Percentiles rank a stretch among this genome's conserved stretches.
phyloP scores from a whole-genome alignment of 768 basidiomycete species.

The Calvatia gigantea region DNA sequence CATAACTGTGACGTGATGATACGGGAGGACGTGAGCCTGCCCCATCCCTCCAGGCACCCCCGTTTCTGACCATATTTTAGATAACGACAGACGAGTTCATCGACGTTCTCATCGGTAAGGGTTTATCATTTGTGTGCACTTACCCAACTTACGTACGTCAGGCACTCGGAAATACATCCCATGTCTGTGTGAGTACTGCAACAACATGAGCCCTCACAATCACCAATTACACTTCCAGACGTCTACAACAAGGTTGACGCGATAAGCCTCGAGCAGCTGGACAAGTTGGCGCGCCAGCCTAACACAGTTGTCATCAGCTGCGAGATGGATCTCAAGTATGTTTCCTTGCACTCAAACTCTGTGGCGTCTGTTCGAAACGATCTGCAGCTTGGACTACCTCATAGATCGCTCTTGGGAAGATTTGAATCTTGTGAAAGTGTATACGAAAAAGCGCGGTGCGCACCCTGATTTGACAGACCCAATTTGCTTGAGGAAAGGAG shows the following conservation, averaged over 20 bases:
- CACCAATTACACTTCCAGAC: constrained; percentile 38
- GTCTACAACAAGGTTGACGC: constrained; percentile 98
- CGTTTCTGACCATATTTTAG: constrained; percentile 35
- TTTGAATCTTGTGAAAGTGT: constrained; percentile 82
- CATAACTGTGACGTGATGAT: constrained; percentile 99
- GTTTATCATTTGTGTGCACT: neutral
- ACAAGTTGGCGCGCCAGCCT: constrained; percentile 78
- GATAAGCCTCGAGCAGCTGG: constrained; percentile 77
- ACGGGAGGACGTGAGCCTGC: constrained; percentile 79
- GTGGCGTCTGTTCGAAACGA: constrained; percentile 11
- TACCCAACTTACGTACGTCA: constrained; percentile 21
- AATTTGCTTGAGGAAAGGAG: constrained; percentile 85
- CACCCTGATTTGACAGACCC: constrained; percentile 92
- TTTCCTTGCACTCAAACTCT: constrained; percentile 7
- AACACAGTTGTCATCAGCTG: constrained; percentile 94
- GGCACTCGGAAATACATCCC: constrained; percentile 94
- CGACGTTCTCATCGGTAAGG: constrained; percentile 88
- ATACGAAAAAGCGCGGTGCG: constrained; percentile 96
- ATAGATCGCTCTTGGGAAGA: constrained; percentile 79
- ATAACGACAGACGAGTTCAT: constrained; percentile 97
- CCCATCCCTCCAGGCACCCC: constrained; percentile 5
- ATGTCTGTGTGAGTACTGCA: constrained; percentile 67
- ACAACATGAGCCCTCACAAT: neutral
- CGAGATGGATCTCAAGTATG: constrained; percentile 88
- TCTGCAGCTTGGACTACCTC: constrained; percentile 60